phyloP scores from a whole-genome alignment of 108 stramenopile species.

The Cylindrotheca fusiformis region DNA sequence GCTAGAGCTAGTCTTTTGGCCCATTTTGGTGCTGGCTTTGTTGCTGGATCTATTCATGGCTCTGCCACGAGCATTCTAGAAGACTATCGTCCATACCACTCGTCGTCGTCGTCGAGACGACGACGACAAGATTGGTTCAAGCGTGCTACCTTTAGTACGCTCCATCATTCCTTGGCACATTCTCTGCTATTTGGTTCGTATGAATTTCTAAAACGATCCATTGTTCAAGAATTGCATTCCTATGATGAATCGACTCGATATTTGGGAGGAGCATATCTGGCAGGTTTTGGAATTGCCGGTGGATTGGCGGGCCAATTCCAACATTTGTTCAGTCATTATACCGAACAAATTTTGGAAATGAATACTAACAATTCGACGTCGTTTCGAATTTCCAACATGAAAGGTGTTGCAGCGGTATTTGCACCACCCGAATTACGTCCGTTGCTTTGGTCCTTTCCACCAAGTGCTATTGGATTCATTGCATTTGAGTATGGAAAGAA shows the following conservation, averaged over 20 bases:
- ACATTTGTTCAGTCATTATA: conserved; percentile 50
- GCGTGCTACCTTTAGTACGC: conserved; percentile 4
- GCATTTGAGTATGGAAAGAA: conserved; percentile 76
- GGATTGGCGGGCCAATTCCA: conserved; percentile 65
- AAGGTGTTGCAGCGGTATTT: background rate
- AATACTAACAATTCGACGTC: conserved; percentile 18
- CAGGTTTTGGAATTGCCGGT: conserved; percentile 48
- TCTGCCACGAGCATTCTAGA: conserved; percentile 20
- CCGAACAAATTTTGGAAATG: conserved; percentile 29
- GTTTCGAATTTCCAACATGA: background rate
- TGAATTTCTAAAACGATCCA: conserved; percentile 48
- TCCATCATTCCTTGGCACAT: conserved; percentile 66
- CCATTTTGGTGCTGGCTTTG: conserved; percentile 50
- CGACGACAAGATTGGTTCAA: background rate
- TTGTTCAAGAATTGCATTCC: conserved; percentile 1
- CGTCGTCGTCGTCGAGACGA: background rate
- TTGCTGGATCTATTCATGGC: conserved; percentile 48
- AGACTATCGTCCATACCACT: conserved; percentile 10
- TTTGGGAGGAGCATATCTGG: conserved; percentile 1
- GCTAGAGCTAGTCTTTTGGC: conserved; percentile 33
- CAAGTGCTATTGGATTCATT: conserved; percentile 64
- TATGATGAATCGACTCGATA: background rate
- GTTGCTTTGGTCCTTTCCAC: conserved; percentile 47
- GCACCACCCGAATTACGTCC: conserved; percentile 38
- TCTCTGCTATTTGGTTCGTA: conserved; percentile 66